phyloP scores from a whole-genome alignment of 2,329 filamentous ascomycete genomes.

The Penicillium thymicola region DNA sequence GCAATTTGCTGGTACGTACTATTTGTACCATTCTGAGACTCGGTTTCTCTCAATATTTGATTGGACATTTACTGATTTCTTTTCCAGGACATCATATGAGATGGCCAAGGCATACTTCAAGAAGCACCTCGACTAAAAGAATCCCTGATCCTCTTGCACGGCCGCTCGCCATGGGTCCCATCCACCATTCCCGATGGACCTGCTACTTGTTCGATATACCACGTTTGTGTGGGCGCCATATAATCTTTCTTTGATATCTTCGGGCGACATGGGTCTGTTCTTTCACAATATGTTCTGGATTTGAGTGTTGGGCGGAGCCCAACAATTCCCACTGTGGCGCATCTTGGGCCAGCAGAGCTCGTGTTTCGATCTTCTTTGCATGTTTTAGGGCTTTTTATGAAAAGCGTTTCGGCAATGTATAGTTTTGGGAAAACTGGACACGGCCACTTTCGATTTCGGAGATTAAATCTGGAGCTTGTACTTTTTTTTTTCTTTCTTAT shows the following conservation, averaged over 20 bases:
- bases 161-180: constrained; percentile 6
- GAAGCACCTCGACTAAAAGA: constrained; percentile 30
- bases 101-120: constrained; percentile 68
- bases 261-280: constrained; percentile 11
- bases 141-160: background rate
- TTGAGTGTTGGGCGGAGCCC: constrained; percentile 12
- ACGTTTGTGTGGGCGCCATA: constrained; percentile 7
- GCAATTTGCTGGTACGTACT: constrained; percentile 89
- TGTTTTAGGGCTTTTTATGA: constrained; percentile 16
- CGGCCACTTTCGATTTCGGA: constrained; percentile 9
- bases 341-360: constrained; percentile 8
- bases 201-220: constrained; percentile 13
- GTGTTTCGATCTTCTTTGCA: constrained; percentile 17
- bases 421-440: constrained; percentile 15
- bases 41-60: background rate
- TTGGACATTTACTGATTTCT: constrained; percentile 7
- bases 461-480: constrained; percentile 9
- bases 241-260: constrained; percentile 13
- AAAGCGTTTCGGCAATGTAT: constrained; percentile 26
- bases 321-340: constrained; percentile 3
- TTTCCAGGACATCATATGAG: constrained; percentile 60
- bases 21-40: constrained; percentile 26
- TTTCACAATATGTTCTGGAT: constrained; percentile 8
- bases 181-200: constrained; percentile 1
- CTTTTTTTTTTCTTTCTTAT: constrained; percentile 3